Evolutionary conservation across 768 basidiomycete species (phyloP), one percentile per base, ranked within the genome.

Genomic region (Amanita subjunquillea): DNA sequence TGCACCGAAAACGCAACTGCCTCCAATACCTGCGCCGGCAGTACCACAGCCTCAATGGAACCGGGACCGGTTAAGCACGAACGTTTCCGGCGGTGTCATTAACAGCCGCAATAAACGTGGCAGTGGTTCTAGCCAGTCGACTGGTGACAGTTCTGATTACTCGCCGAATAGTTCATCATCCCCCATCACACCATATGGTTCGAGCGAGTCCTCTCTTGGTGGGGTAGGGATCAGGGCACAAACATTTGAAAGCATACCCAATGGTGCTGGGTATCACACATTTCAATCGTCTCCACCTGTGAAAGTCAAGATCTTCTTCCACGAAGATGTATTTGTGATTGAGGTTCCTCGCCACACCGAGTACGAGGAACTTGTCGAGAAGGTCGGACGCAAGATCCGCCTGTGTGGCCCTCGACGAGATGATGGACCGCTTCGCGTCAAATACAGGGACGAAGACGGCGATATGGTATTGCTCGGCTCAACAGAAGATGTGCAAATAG

Each of bases 301-400:
- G 40, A 91, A 93, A 64, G 83, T 97, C 63, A 95, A 95, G 69
- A 91, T 97, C 50, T 88, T 90, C 66, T 97, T 87, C 72, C 83
- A 91, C 61, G 89, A 94, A 60, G 93, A 96, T 64, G 87, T 96
- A 43, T 98, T 97, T 63, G 87, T 95, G 56, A 89, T 97, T 54
- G 87, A 91, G 67, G 91, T 95, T 23, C 78, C 88, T 40, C 78
- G 85, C 56, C 68, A 73, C 56, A 90, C 89, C 32, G 82, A 87
- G 64, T 94, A 85, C 66, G 74, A 71, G 49, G 88, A 92, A 41
- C 74, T 98, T 49, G 86, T 94, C 49, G 87, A 92, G 66, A 87
- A 85, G 64, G 91, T 98, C 1, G 85, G 87, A 32, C 83, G 83
- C 70, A 98, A 97, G 79, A 94, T 97, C 59, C 79, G 91, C 29